Conservation (phyloP, 768 basidiomycete species). For the Lyophyllum shimeji region DNA sequence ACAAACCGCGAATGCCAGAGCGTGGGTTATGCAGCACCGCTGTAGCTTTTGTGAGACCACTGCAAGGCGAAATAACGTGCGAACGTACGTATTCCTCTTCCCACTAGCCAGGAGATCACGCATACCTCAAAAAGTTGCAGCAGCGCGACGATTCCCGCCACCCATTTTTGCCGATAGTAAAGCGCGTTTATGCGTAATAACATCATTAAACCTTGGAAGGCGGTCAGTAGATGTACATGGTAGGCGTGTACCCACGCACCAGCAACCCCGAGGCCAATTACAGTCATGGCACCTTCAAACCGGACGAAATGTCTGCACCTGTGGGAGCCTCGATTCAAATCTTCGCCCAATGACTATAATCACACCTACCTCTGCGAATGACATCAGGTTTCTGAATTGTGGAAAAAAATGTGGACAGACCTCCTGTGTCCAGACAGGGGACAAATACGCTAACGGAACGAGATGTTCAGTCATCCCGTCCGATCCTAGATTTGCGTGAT, state of each 20-base stretch:
- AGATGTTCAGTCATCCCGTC: neutral
- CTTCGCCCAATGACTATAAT: no score
- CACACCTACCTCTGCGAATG: neutral
- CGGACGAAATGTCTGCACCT: constrained; percentile 44
- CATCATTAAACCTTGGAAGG: constrained; percentile 51
- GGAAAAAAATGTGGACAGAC: constrained; percentile 8
- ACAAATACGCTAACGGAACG: constrained; percentile 38
- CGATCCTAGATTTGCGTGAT: no score
- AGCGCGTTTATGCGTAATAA: constrained; percentile 47
- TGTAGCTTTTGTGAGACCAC: constrained; percentile 12
- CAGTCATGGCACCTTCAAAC: constrained; percentile 53
- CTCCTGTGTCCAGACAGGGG: constrained; percentile 38
- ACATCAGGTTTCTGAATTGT: neutral
- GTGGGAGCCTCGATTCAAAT: neutral
- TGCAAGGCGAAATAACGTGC: neutral
- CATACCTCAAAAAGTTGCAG: constrained; percentile 43
- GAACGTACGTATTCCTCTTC: constrained; percentile 41
- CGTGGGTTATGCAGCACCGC: constrained; percentile 40
- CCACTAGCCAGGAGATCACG: constrained; percentile 54
- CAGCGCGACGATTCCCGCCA: constrained; percentile 25
- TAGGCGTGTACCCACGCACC: constrained; percentile 18
- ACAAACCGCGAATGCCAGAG: constrained; percentile 35
- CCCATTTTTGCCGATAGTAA: constrained; percentile 32
- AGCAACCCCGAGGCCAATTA: constrained; percentile 50
- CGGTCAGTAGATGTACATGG: no score